A percentile compares a stretch with the other conserved stretches of the same genome.
phyloP scores from a whole-genome alignment of 208 protist genomes.

The Acanthamoeba triangularis region DNA sequence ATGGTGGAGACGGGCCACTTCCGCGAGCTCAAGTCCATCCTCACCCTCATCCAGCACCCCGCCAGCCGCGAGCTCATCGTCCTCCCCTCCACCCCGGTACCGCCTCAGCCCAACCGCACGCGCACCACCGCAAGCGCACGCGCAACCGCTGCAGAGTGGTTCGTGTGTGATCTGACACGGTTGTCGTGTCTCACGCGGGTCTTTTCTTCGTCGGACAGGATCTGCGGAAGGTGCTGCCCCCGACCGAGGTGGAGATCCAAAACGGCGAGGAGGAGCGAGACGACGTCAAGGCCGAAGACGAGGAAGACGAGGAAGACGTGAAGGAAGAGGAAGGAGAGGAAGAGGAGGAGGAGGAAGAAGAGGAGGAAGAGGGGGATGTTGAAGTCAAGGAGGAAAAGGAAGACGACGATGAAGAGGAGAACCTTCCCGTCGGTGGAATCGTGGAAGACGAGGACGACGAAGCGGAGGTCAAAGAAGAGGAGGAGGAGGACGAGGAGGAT shows the following conservation, averaged over 20 bases:
- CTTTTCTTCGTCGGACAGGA: not conserved
- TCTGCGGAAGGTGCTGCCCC: constrained; percentile 18
- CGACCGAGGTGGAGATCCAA: constrained; percentile 65
- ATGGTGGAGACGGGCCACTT: constrained; percentile 93
- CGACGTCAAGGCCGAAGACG: constrained; percentile 90
- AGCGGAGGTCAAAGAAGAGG: not conserved
- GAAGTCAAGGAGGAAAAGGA: constrained; percentile 39
- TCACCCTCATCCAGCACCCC: constrained; percentile 73
- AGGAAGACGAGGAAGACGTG: constrained; percentile 84
- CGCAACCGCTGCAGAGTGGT: no score
- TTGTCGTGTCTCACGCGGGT: not conserved
- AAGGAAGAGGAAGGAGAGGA: constrained; percentile 72
- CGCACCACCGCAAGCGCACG: no score
- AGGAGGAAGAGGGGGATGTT: not conserved
- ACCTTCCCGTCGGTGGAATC: not conserved
- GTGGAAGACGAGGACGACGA: constrained; percentile 14
- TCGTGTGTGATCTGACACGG: no score
- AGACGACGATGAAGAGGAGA: not conserved
- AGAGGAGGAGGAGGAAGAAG: constrained; percentile 2
- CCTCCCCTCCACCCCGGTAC: not conserved
- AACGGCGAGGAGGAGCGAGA: constrained; percentile 79
- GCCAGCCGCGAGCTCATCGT: constrained; percentile 14
- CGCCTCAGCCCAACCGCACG: not conserved
- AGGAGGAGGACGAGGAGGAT: constrained; percentile 70
- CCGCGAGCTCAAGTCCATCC: constrained; percentile 88